Evolutionary conservation across 768 basidiomycete species (phyloP).

Genomic region (Trametes sanguinea): DNA sequence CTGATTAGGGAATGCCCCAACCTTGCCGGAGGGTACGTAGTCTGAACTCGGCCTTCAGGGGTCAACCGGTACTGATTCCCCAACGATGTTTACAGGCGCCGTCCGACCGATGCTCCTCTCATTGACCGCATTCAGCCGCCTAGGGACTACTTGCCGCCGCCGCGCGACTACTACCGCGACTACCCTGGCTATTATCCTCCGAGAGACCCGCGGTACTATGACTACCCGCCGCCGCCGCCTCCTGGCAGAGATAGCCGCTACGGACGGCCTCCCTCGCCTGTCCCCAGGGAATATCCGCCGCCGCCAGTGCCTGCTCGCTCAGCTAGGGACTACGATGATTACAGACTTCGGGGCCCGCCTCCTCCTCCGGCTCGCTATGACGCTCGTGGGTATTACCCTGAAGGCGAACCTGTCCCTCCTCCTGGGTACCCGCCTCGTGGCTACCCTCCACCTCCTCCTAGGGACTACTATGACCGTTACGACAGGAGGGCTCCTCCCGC

Average conservation of each 20-base stretch:
- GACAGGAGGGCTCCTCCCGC: slow-evolving; percentile 51
- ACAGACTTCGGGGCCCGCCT: slow-evolving; percentile 55
- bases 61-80: slow-evolving; percentile 2
- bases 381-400: slow-evolving; percentile 46
- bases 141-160: slow-evolving; percentile 53
- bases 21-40: slow-evolving; percentile 50
- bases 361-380: slow-evolving; percentile 54
- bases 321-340: slow-evolving; percentile 71
- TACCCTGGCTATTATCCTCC: slow-evolving; percentile 47
- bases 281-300: slow-evolving; percentile 65
- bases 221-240: slow-evolving; percentile 46
- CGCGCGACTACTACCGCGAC: slow-evolving; percentile 53
- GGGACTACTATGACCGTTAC: slow-evolving; percentile 51
- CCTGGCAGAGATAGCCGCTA: slow-evolving; percentile 49
- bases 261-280: slow-evolving; percentile 53
- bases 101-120: slow-evolving; percentile 50
- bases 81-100: slow-evolving; percentile 25
- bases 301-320: slow-evolving; percentile 41
- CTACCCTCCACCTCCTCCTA: slow-evolving; percentile 50
- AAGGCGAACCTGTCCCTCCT: slow-evolving; percentile 43
- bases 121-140: slow-evolving; percentile 57
- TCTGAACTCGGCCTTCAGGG: not conserved
- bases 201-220: slow-evolving; percentile 61
- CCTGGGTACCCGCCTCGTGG: slow-evolving; percentile 53
- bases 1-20: slow-evolving; percentile 70